phyloP scores from a whole-genome alignment of 2,329 filamentous ascomycete genomes.

The Cercospora sp. region DNA sequence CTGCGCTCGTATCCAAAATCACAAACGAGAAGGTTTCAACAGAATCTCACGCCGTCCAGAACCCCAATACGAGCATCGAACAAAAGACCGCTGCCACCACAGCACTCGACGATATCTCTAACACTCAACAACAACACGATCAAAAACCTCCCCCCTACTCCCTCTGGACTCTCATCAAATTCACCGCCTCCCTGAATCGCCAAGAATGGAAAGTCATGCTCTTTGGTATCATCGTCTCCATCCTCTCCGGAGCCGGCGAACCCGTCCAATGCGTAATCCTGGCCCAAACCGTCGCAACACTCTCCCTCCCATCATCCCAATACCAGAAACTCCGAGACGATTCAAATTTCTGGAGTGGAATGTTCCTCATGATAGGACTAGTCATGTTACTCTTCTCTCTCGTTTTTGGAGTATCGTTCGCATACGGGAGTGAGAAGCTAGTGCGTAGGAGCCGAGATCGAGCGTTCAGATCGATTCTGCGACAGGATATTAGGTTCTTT shows the following conservation, averaged over 20 bases:
- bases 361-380: constrained; percentile 56
- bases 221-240: constrained; percentile 69
- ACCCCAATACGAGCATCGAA: background rate
- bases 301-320: constrained; percentile 58
- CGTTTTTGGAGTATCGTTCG: constrained; percentile 71
- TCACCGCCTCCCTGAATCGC: constrained; percentile 75
- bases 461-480: constrained; percentile 80
- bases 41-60: background rate
- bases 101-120: background rate
- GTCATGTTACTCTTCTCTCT: constrained; percentile 24
- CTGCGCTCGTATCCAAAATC: background rate
- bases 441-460: constrained; percentile 76
- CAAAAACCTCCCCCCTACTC: constrained; percentile 51
- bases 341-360: constrained; percentile 53
- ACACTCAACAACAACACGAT: background rate
- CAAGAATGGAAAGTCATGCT: constrained; percentile 70
- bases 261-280: constrained; percentile 76
- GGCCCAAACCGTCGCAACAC: constrained; percentile 74
- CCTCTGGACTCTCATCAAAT: constrained; percentile 71
- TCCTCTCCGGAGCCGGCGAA: constrained; percentile 76
- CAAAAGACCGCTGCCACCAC: background rate
- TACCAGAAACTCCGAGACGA: constrained; percentile 37
- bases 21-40: background rate
- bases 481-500: constrained; percentile 88
- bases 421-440: constrained; percentile 76